Base-by-base conservation (phyloP, 768 basidiomycete species). In the Mycena epipterygia region DNA sequence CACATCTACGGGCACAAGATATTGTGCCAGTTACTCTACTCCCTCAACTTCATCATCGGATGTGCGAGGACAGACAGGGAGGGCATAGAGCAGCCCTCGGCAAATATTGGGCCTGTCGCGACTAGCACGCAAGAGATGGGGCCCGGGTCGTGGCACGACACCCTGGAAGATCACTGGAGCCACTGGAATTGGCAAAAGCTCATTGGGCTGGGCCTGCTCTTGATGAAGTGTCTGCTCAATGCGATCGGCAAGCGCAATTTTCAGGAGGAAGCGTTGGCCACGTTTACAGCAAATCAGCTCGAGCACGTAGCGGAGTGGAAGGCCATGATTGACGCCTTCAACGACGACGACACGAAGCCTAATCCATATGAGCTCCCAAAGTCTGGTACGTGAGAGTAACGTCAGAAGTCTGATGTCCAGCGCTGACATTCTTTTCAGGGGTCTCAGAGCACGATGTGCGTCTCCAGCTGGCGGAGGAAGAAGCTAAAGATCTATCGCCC, bases 101-200 rank as follows among this genome's bases (percentile, higher is more conserved):
- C 79, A 0, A 64, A 63, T 0, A 53, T 79, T 6, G 82, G 83
- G 44, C 51, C 64, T 0, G 67, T 73, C 0, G 76, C 79, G 1
- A 61, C 70, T 0, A 77, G 77, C 42, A 82, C 79, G 0, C 64
- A 74, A 11, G 79, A 82, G 29, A 84, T 83, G 81, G 76, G 75
- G 0, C 76, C 76, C 0, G 71, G 82, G n/a, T 64, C 79, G 48
- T 30, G 77, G 0, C 55, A 70, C 3, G 81, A 82, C 27, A 77
- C 76, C 0, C 66, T 87, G 0, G 82, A 87, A 49, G 81, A 84
- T 19, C 76, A 80, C 14, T 81, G 81, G 46, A 70, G 71, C 11
- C 79, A 82, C 51, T 78, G 73, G 57, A 84, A 88, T 63, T 81
- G 80, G 80, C 65, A 67, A 63, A 83, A 81, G 49, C 60, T 78